Percentiles rank a stretch among this genome's conserved stretches.
Evolutionary conservation across 2,329 filamentous ascomycete genomes (phyloP).

Genomic region (Sclerotinia glacialis): DNA sequence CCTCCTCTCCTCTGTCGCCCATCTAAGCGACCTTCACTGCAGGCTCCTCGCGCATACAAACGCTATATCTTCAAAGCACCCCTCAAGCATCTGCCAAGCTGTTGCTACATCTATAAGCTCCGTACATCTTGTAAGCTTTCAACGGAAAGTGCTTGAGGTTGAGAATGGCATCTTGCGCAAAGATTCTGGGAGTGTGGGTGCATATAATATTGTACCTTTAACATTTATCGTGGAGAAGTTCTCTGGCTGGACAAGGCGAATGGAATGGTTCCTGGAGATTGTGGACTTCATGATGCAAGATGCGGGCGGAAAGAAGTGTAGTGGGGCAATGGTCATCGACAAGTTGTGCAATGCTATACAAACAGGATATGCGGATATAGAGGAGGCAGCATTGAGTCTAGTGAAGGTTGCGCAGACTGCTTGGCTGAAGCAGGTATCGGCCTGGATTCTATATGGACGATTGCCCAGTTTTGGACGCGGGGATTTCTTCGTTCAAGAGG

Average conservation of each 20-base stretch:
- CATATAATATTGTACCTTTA: conserved; percentile 88
- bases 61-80: conserved; percentile 66
- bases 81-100: conserved; percentile 81
- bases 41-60: conserved; percentile 66
- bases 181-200: conserved; percentile 79
- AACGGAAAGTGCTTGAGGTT: conserved; percentile 78
- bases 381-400: conserved; percentile 69
- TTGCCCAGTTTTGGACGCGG: conserved; percentile 71
- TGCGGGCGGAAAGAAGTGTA: conserved; percentile 46
- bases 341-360: conserved; percentile 71
- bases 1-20: conserved; percentile 72
- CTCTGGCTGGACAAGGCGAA: conserved; percentile 75
- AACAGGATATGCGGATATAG: conserved; percentile 86
- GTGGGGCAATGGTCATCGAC: conserved; percentile 74
- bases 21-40: conserved; percentile 75
- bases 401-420: conserved; percentile 78
- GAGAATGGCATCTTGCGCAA: conserved; percentile 73
- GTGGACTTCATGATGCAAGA: conserved; percentile 62
- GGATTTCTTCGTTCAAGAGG: conserved; percentile 79
- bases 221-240: conserved; percentile 83
- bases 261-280: conserved; percentile 83
- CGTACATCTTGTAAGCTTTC: conserved; percentile 75
- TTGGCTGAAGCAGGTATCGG: conserved; percentile 86
- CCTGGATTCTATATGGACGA: conserved; percentile 87
- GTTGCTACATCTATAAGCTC: conserved; percentile 76